Evolutionary conservation across 148 eudicot species (phyloP), one percentile per base, ranked within the genome.

Genomic region (Arctostaphylos glauca): DNA sequence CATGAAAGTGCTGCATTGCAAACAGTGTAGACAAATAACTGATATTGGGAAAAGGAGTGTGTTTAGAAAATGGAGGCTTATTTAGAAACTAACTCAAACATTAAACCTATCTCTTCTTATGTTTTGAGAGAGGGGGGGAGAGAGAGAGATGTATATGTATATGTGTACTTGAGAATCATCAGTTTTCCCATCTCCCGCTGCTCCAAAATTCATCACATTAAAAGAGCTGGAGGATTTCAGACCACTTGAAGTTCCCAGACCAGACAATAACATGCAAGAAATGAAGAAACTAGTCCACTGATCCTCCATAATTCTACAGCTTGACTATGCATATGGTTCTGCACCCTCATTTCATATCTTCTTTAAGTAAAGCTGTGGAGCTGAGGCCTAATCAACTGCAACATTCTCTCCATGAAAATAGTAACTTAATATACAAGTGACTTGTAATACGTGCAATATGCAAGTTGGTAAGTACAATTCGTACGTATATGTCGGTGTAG

Each of bases 151-250:
- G 25, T 14, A 44, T 25, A 31, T 31, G 38, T 31, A 31, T 31
- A 31, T 31, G 38, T 31, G 77, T 84, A 90, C 92, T 74, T 83
- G 77, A 10, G 91, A 88, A 78, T 90, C 92, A 82, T 90, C 92
- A 15, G 86, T 64, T 86, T 23, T 59, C 76, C 91, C 92, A 71
- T 90, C 84, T 82, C 92, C 92, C 73, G 46, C 76, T 12, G 92
- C 92, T 23, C 92, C 92, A 83, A 82, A 87, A 19, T 81, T 78
- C 84, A 86, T 71, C 6, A 90, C 91, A 83, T 87, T 80, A 59
- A 73, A 84, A 52, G 56, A 88, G 55, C 41, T 83, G 54, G 5
- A 21, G 38, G 41, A 12, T 55, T 25, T 55, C 5, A 19, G 80
- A 44, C 84, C 77, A 71, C 54, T 87, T 56, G 83, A 67, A 31